Evolutionary conservation across 2,329 filamentous ascomycete species (phyloP), one percentile per base, ranked within the genome.

Genomic region (Botrytis hyacinthi): DNA sequence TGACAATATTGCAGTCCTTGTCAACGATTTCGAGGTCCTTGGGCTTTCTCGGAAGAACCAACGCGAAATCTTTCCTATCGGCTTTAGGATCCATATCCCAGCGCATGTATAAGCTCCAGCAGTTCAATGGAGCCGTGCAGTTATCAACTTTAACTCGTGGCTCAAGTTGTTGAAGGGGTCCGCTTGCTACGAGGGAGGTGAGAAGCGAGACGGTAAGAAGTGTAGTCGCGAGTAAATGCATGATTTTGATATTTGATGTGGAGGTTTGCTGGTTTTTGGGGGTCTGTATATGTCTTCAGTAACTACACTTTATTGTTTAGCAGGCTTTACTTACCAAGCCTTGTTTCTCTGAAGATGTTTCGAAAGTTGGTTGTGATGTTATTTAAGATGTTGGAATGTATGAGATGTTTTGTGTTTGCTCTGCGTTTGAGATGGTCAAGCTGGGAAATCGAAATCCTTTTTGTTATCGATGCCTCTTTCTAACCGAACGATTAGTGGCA

Each of bases 1-100:
- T 51, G 22, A 54, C 26, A 12, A 14, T 29, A 18, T 18, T 54
- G 35, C 65, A 68, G 9, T 42, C 26, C 29, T 8, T 54, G 22
- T 54, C 32, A 9, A 16, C 8, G 10, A 68, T 18, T 4, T 20
- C 48, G 9, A 54, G 32, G 4, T 18, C 26, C 7, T 29, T 54
- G 3, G 65, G 65, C 26, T 40, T 16, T 1, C 8, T n/a, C 65
- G 40, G 54, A 3, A 54, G 22, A 6, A 6, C 1, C 7, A 40
- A 9, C 1, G 7, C 16, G 1, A n/a, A 29, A 10, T 40, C 12
- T 8, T 1, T 1, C 6, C 16, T 10, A 0, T 16, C 0, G 5
- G 35, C 59, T 62, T 35, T 35, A 6, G 62, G 32, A 5, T 44
- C n/a, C 4, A 26, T 14, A 9, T 68, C 22, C 65, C 65, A 68